Base-by-base conservation (phyloP, 2,329 filamentous ascomycete species). In the Penicillium vulpinum region DNA sequence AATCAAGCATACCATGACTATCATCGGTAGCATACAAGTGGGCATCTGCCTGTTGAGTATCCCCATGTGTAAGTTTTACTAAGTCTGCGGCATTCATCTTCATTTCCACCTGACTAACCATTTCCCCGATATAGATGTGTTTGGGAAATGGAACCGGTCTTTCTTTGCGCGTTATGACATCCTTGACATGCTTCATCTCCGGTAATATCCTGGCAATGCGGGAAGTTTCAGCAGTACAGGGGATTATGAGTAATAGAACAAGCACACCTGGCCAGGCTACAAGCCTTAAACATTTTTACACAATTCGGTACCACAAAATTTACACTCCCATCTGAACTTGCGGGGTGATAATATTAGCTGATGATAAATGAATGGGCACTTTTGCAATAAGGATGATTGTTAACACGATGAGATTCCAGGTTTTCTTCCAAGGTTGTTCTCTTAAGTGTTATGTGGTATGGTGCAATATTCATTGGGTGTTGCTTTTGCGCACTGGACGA, bases 81-180 rank as follows among this genome's bases (percentile, higher is more conserved):
- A 16, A 7, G 11, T 21, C 28, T 24, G 18, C n/a, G n/a, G 7
- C 36, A 8, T 13, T 22, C 54, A 31, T 31, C 5, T 28, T 40
- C 15, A 16, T 18, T 48, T 28, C n/a, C 3, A 8, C 0, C 31
- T 2, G n/a, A 33, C 41, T 52, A 21, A 56, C 22, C 4, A 3
- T 6, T 13, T 29, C 7, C 9, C n/a, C 3, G 40, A 5, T 36
- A 28, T 39, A 92, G 89, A 94, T 73, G 74, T 94, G 15, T 89
- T 87, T 62, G 91, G 91, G 9, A 95, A 95, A 77, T 81, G 84
- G 55, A 88, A 90, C 60, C 83, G 91, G 49, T 85, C 85, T 21
- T 92, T 88, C 71, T 92, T 89, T 69, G 81, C 89, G 62, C 82
- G 86, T n/a, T 83, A 93, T 70, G 87, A 94, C 72, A 77, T 93